Conservation (phyloP, 2,329 filamentous ascomycete species). For the Fusarium devonianum region DNA sequence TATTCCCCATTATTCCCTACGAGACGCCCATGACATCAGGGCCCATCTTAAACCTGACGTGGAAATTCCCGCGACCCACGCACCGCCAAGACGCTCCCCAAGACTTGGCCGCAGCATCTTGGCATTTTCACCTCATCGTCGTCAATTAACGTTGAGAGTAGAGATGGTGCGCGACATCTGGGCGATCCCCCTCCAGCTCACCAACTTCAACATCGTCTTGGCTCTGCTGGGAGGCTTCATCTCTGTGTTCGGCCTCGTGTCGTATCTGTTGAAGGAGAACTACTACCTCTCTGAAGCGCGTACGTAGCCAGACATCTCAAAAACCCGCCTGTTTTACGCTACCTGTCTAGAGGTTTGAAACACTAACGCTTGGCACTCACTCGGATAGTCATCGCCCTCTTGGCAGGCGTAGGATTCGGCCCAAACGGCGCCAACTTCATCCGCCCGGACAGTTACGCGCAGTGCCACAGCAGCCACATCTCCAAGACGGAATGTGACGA, state of each 20-base stretch:
- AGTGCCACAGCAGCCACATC: conserved; percentile 35
- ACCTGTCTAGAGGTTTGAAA: too few relatives aligned
- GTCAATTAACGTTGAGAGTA: too few relatives aligned
- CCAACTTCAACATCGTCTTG: conserved; percentile 85
- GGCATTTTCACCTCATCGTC: too few relatives aligned
- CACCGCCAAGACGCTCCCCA: too few relatives aligned
- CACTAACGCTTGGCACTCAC: too few relatives aligned
- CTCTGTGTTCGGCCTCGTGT: conserved; percentile 88
- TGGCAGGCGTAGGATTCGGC: conserved; percentile 80
- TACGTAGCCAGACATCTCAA: too few relatives aligned
- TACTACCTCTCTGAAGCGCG: conserved; percentile 91
- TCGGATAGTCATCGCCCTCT: conserved; percentile 83
- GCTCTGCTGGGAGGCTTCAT: conserved; percentile 86
- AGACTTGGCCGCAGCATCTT: too few relatives aligned
- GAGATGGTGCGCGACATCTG: conserved; percentile 40
- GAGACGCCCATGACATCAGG: too few relatives aligned
- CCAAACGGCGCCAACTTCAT: conserved; percentile 80
- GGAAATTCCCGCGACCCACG: too few relatives aligned
- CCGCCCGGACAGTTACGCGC: conserved; percentile 76
- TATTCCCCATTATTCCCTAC: too few relatives aligned
- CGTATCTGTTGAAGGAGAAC: conserved; percentile 86
- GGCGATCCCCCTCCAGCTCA: conserved; percentile 60
- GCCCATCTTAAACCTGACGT: too few relatives aligned
- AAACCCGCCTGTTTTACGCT: too few relatives aligned
- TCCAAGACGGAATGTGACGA: conserved; percentile 45